A percentile compares a stretch with the other conserved stretches of the same genome.
phyloP scores from a whole-genome alignment of 352 stramenopile genomes.

The Pythium rishiriense region DNA sequence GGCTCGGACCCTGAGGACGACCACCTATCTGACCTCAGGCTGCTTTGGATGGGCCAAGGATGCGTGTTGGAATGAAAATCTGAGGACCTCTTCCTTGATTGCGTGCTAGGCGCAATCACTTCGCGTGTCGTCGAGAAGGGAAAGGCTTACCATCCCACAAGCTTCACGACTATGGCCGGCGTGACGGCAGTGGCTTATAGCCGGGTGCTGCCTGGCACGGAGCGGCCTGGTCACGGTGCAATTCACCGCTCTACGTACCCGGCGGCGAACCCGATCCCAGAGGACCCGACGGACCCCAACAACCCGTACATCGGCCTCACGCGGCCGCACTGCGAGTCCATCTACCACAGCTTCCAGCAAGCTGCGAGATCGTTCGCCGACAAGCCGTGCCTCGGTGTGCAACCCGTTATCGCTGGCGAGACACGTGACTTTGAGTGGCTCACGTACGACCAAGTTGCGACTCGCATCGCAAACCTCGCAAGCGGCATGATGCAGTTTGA shows the following conservation, averaged over 20 bases:
- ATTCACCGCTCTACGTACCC: conserved; percentile 46
- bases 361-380: conserved; percentile 30
- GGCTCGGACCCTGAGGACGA: conserved; percentile 2
- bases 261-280: conserved; percentile 31
- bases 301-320: conserved; percentile 45
- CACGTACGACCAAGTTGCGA: conserved; percentile 53
- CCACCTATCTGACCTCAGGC: background rate
- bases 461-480: conserved; percentile 37
- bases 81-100: too few relatives aligned
- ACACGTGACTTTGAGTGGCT: conserved; percentile 48
- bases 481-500: conserved; percentile 48
- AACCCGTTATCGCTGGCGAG: conserved; percentile 35
- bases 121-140: background rate
- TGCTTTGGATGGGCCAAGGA: too few relatives aligned
- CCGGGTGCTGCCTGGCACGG: conserved; percentile 43
- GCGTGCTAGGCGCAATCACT: background rate
- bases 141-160: background rate
- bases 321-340: conserved; percentile 34
- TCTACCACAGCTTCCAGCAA: conserved; percentile 52
- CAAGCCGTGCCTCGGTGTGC: conserved; percentile 43
- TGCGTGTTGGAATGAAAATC: background rate
- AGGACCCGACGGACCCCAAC: conserved; percentile 34
- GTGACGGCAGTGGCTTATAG: conserved; percentile 44
- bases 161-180: conserved; percentile 27
- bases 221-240: conserved; percentile 36